Conservation (phyloP, 2,329 filamentous ascomycete species). For the Alternaria solani region DNA sequence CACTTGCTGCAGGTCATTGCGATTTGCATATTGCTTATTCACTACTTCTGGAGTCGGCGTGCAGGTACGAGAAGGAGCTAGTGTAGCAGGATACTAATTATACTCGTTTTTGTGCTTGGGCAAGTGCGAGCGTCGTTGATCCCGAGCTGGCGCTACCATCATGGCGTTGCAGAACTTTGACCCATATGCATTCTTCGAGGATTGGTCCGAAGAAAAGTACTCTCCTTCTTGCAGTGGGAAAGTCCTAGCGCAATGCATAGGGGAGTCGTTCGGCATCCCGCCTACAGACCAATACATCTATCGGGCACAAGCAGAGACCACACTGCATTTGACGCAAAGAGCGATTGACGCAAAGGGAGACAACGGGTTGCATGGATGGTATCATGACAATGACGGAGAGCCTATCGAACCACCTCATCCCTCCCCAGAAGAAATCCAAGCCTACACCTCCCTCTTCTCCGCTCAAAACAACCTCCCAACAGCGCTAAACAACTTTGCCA, state of each 20-base stretch:
- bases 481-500: constrained; percentile 67
- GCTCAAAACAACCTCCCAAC: constrained; percentile 67
- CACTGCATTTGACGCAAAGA: constrained; percentile 58
- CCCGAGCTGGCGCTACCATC: not conserved
- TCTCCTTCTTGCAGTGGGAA: constrained; percentile 34
- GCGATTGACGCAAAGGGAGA: constrained; percentile 57
- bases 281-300: constrained; percentile 59
- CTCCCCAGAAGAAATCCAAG: constrained; percentile 63
- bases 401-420: constrained; percentile 32
- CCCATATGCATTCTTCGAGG: constrained; percentile 55
- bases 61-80: constrained; percentile 5
- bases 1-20: not conserved
- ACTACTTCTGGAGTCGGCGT: constrained; percentile 9
- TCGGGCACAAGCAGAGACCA: constrained; percentile 60
- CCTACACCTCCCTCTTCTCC: constrained; percentile 73
- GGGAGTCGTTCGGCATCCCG: constrained; percentile 58
- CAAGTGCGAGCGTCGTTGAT: not conserved
- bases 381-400: constrained; percentile 54
- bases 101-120: not conserved
- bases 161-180: constrained; percentile 52
- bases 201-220: constrained; percentile 53
- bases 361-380: constrained; percentile 62
- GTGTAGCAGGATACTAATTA: not conserved
- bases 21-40: constrained; percentile 7
- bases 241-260: constrained; percentile 56